phyloP scores from a whole-genome alignment of 176 grass and related monocot species.

The Chrysopogon serrulatus region DNA sequence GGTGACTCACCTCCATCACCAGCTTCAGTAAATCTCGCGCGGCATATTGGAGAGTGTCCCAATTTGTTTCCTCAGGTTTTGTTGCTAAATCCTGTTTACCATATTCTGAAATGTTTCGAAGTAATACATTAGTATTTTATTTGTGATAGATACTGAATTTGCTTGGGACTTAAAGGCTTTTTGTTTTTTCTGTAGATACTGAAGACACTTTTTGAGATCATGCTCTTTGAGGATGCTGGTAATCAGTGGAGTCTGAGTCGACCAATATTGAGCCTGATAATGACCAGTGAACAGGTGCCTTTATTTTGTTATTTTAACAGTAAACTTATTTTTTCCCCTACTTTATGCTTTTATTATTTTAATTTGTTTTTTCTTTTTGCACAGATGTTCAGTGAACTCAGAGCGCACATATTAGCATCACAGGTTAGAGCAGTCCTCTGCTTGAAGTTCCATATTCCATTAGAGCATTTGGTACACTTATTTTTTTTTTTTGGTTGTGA shows the following conservation, averaged over 20 bases:
- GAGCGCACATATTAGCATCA: conserved; percentile 84
- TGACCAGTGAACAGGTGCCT: conserved; percentile 97
- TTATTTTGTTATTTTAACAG: neutral
- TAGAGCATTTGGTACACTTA: neutral
- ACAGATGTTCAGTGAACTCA: conserved; percentile 92
- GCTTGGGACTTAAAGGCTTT: neutral
- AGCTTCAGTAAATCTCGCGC: conserved; percentile 80
- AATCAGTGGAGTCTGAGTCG: conserved; percentile 99
- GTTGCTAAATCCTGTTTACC: neutral
- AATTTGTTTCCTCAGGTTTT: conserved; percentile 97
- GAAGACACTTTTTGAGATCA: conserved; percentile 97
- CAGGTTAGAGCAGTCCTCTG: conserved; percentile 59
- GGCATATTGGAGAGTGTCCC: conserved; percentile 77
- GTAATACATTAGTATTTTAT: neutral
- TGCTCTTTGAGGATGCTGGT: conserved; percentile 94
- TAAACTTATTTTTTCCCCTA: neutral
- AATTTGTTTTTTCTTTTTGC: conserved; percentile 13
- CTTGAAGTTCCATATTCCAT: conserved; percentile 24
- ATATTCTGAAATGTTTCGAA: conserved; percentile 6
- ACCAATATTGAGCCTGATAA: conserved; percentile 96
- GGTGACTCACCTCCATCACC: conserved; percentile 78
- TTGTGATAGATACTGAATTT: conserved; percentile 67
- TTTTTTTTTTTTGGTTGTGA: conserved; percentile 1
- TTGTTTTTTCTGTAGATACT: conserved; percentile 50
- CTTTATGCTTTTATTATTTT: conserved; percentile 4